phyloP scores from a whole-genome alignment of 176 grass and related monocot species.

The Bothriochloa decipiens region DNA sequence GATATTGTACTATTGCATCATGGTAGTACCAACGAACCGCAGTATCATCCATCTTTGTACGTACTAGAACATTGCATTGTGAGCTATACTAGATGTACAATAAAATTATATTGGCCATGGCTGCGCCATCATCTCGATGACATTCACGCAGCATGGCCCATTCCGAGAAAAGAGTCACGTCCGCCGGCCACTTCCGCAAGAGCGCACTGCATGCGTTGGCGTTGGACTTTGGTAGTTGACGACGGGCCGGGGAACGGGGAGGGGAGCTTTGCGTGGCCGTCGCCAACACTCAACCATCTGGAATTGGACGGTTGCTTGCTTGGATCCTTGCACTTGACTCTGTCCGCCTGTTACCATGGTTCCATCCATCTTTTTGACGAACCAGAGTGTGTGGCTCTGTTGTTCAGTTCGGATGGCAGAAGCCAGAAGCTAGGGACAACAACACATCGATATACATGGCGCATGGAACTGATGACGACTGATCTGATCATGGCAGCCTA shows the following conservation, averaged over 20 bases:
- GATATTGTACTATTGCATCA: too few species aligned
- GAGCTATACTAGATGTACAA: too few species aligned
- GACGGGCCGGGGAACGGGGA: background rate
- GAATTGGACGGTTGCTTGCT: slow-evolving; percentile 55
- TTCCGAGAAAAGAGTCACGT: slow-evolving; percentile 30
- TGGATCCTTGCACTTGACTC: background rate
- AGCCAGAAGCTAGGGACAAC: background rate
- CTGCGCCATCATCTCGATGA: background rate
- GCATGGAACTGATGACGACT: background rate
- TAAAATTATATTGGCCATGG: background rate
- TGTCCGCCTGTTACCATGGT: background rate
- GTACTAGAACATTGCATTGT: too few species aligned
- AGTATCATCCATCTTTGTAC: too few species aligned
- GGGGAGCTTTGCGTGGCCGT: slow-evolving; percentile 30
- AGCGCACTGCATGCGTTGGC: background rate
- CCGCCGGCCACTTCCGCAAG: background rate
- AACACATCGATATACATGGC: slow-evolving; percentile 22
- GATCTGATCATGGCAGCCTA: background rate
- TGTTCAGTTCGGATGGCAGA: background rate
- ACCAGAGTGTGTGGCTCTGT: background rate
- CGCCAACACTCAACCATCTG: slow-evolving; percentile 56
- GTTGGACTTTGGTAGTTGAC: background rate
- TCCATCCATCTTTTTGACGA: too few species aligned
- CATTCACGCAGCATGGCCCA: background rate
- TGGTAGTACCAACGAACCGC: too few species aligned